phyloP scores from a whole-genome alignment of 768 basidiomycete species.

The Antrodiella citrinella region DNA sequence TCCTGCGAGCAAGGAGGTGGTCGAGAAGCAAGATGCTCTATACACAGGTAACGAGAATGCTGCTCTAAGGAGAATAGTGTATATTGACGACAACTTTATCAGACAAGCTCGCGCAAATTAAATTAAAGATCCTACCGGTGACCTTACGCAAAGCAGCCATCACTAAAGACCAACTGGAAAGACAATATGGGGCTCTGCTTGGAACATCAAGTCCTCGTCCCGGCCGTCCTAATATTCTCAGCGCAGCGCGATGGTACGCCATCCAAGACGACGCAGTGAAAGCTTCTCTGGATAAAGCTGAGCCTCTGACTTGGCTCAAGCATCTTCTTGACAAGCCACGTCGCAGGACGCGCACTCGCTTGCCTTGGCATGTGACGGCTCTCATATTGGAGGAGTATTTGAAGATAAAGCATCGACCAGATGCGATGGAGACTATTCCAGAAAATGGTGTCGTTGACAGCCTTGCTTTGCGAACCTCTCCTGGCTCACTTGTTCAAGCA shows the following conservation, averaged over 20 bases:
- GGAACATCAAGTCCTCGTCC: constrained; percentile 25
- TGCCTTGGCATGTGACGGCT: constrained; percentile 60
- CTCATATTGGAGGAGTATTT: constrained; percentile 61
- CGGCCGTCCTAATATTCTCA: constrained; percentile 35
- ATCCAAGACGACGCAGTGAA: constrained; percentile 38
- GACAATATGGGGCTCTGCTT: constrained; percentile 55
- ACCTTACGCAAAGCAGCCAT: constrained; percentile 59
- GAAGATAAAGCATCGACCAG: constrained; percentile 30
- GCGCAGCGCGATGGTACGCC: constrained; percentile 55
- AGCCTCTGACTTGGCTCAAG: constrained; percentile 70
- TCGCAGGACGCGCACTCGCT: constrained; percentile 25
- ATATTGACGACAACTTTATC: neutral
- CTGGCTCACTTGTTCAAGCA: constrained; percentile 2
- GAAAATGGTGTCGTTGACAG: constrained; percentile 25
- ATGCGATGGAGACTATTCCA: constrained; percentile 36
- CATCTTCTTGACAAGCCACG: constrained; percentile 46
- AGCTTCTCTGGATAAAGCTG: constrained; percentile 50
- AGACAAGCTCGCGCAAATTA: constrained; percentile 57
- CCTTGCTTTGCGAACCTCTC: constrained; percentile 10
- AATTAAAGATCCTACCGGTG: constrained; percentile 37
- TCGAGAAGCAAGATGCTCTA: constrained; percentile 52
- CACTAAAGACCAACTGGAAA: constrained; percentile 53
- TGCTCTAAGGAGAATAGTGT: neutral
- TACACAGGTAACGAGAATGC: constrained; percentile 40
- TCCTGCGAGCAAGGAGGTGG: constrained; percentile 32